Evolutionary conservation across 2,329 filamentous ascomycete genomes (phyloP), one percentile per base, ranked within the genome.

Genomic region (Diaporthe ampelina): DNA sequence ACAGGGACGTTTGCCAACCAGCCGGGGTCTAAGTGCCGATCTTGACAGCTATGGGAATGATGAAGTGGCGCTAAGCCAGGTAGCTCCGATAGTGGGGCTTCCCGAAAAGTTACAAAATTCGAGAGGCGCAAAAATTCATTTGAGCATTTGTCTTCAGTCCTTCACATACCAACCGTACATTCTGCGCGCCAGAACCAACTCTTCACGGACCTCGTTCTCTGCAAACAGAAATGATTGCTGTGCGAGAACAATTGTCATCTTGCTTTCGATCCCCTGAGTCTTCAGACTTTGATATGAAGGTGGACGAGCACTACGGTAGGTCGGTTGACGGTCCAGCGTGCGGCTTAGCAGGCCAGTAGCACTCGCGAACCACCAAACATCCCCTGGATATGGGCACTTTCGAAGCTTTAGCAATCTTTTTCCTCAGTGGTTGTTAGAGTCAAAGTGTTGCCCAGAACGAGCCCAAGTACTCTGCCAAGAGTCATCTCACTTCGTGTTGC

Each of bases 401-500:
- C 94, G 94, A 97, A 97, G 94, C 94, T 95, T 95, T 94, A 86
- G 88, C 88, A 92, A 88, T 85, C 88, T 86, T 86, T 68, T 52
- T 74, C 67, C 76, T 87, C 89, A 83, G 90, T 94, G 92, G 91
- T 93, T 92, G 90, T 87, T 82, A 94, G 88, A 95, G 94, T 96
- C 94, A 96, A 95, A 91, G 91, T 91, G 93, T 85, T 90, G 94
- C 94, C 94, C 91, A 96, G 87, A 96, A 81, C 82, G 89, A 93
- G 86, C 89, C 88, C 85, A 92, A 91, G 88, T 89, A 93, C 92
- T 91, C 93, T 94, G 92, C 93, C 93, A 94, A 94, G 92, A 91
- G 92, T 93, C 88, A 91, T 94, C 89, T 94, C 95, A 93, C 92
- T 91, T 94, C 93, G 94, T 96, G 94, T 95, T 96, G 94, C 94